These are phyloP conservation scores for Fusarium siculi DNA, from an alignment of 2,329 filamentous ascomycete species.

Conservation along the genomic window DNA sequence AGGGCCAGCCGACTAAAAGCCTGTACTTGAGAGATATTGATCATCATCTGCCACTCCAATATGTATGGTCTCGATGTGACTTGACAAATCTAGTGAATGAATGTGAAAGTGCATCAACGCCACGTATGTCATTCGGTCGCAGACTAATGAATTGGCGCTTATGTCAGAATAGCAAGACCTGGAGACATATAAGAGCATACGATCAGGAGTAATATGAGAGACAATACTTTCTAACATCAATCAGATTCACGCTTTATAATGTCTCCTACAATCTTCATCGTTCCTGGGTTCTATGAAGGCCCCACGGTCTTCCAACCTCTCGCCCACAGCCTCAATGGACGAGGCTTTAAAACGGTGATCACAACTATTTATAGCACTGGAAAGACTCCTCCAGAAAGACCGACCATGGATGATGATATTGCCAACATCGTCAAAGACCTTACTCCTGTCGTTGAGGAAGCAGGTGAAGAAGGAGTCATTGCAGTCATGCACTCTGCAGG, in stretches of 20 bases:
- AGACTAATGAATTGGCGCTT: not conserved
- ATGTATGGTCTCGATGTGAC: fast-evolving
- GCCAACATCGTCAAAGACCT: not conserved
- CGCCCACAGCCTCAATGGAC: not conserved
- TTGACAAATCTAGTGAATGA: not conserved
- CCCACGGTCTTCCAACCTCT: not conserved
- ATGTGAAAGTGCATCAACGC: not conserved
- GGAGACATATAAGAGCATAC: not conserved
- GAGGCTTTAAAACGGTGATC: not conserved
- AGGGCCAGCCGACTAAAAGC: not conserved
- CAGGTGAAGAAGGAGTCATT: not conserved
- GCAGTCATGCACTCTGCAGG: not conserved
- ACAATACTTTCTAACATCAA: fast-evolving
- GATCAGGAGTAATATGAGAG: fast-evolving
- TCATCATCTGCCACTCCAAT: not conserved
- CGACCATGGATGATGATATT: not conserved
- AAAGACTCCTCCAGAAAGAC: not conserved
- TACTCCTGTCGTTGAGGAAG: not conserved
- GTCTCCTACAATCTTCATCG: not conserved
- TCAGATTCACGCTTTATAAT: fast-evolving
- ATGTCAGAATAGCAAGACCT: not conserved
- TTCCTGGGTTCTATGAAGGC: not conserved
- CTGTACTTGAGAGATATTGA: fast-evolving
- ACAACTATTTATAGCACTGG: not conserved
- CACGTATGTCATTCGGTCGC: not conserved